Evolutionary conservation across 2,329 filamentous ascomycete genomes (phyloP).

Genomic region (Cladosporium sp.): DNA sequence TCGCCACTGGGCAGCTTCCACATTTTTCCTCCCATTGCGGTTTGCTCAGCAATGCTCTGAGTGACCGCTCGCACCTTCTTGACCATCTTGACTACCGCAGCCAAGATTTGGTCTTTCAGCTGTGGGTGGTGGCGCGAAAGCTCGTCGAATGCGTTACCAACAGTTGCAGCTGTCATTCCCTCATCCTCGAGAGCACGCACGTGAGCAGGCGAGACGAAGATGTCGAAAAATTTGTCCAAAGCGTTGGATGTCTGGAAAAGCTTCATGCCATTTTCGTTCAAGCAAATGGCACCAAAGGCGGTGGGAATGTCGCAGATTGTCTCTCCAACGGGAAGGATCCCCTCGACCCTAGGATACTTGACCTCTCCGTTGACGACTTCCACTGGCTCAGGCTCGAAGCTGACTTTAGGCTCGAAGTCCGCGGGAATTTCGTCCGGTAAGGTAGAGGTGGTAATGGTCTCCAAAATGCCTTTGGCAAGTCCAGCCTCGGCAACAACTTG

Average conservation of each 20-base stretch:
- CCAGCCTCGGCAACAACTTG: constrained; percentile 92
- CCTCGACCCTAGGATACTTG: constrained; percentile 33
- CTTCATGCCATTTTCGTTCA: constrained; percentile 82
- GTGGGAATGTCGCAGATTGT: constrained; percentile 82
- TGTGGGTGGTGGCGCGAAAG: constrained; percentile 87
- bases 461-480: constrained; percentile 78
- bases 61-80: constrained; percentile 73
- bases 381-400: constrained; percentile 19
- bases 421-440: constrained; percentile 27
- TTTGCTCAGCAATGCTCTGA: constrained; percentile 60
- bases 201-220: constrained; percentile 91
- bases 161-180: constrained; percentile 60
- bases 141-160: constrained; percentile 88
- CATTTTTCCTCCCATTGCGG: constrained; percentile 74
- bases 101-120: constrained; percentile 73
- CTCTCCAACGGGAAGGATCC: constrained; percentile 82
- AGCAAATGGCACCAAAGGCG: constrained; percentile 86
- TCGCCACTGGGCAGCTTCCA: constrained; percentile 41
- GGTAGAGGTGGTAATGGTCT: constrained; percentile 59
- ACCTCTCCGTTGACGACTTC: constrained; percentile 24
- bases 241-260: constrained; percentile 80
- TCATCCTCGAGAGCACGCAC: constrained; percentile 78
- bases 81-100: constrained; percentile 85
- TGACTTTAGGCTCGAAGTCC: constrained; percentile 19
- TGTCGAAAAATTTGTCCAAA: constrained; percentile 82